Conservation (phyloP, 306 rosid species). For the Glycine latifolia region DNA sequence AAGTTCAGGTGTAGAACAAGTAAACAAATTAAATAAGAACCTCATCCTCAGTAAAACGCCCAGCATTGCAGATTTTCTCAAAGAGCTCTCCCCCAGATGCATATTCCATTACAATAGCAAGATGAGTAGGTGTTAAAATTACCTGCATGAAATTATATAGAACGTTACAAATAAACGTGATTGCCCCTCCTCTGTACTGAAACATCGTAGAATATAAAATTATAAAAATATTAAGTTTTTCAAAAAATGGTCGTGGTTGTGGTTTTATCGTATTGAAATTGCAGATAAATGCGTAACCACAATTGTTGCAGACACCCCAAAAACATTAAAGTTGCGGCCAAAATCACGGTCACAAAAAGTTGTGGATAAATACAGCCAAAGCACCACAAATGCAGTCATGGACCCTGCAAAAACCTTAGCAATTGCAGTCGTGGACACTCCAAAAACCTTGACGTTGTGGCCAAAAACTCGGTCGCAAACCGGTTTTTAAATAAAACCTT, state of each 20-base stretch:
- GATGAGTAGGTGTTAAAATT: conserved; percentile 89
- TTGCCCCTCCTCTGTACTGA: background rate
- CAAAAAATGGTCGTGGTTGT: background rate
- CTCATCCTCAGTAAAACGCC: conserved; percentile 89
- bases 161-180: background rate
- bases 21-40: conserved; percentile 49
- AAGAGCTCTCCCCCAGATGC: conserved; percentile 97
- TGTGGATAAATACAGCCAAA: too few species aligned
- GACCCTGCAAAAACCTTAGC: too few species aligned
- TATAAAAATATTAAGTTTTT: background rate
- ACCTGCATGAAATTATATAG: conserved; percentile 53
- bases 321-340: background rate
- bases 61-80: conserved; percentile 75
- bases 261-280: background rate
- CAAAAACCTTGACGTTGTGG: background rate
- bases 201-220: background rate
- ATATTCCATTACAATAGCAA: conserved; percentile 96
- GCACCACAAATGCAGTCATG: too few species aligned
- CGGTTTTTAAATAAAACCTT: background rate
- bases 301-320: background rate
- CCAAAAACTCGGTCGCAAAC: background rate
- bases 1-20: conserved; percentile 2
- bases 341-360: background rate
- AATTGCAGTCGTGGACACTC: too few species aligned
- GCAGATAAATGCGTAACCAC: background rate